Evolutionary conservation across 2,329 filamentous ascomycete species (phyloP).

Genomic region (Aureobasidium zeae): DNA sequence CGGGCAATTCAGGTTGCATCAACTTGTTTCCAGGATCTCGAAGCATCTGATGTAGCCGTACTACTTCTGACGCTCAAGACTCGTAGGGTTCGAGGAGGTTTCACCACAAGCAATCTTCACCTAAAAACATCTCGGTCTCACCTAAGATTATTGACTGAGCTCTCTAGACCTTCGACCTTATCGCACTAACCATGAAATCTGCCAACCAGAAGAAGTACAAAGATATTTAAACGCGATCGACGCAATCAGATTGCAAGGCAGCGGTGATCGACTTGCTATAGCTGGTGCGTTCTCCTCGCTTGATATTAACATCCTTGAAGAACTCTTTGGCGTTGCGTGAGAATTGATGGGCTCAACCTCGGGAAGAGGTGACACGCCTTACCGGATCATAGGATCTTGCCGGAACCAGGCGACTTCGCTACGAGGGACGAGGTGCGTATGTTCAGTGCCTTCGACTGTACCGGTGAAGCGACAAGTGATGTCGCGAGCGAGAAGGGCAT

Average conservation of each 20-base stretch:
- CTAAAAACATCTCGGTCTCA: neutral
- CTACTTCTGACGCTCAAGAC: neutral
- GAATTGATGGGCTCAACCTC: neutral
- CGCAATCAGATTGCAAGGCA: neutral
- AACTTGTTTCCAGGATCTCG: neutral
- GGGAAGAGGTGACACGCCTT: neutral
- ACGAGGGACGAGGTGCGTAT: neutral
- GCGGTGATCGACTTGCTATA: neutral
- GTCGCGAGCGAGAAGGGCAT: neutral
- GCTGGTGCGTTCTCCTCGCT: neutral
- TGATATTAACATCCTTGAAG: neutral
- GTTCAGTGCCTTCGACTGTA: neutral
- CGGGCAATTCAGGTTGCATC: neutral
- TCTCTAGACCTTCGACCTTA: neutral
- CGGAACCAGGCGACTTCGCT: neutral
- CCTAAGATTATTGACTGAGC: neutral
- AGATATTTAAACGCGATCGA: neutral
- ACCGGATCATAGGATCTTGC: neutral
- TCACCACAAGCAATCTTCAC: neutral
- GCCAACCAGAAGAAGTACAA: neutral
- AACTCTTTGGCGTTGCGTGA: neutral
- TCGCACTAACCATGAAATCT: neutral
- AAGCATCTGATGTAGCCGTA: neutral
- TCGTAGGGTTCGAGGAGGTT: neutral
- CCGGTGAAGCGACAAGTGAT: neutral